Percentiles rank a stretch among this genome's conserved stretches.
Conservation (phyloP, 1,284 basidiomycete genomes). For the Boletus semigastroideus region DNA sequence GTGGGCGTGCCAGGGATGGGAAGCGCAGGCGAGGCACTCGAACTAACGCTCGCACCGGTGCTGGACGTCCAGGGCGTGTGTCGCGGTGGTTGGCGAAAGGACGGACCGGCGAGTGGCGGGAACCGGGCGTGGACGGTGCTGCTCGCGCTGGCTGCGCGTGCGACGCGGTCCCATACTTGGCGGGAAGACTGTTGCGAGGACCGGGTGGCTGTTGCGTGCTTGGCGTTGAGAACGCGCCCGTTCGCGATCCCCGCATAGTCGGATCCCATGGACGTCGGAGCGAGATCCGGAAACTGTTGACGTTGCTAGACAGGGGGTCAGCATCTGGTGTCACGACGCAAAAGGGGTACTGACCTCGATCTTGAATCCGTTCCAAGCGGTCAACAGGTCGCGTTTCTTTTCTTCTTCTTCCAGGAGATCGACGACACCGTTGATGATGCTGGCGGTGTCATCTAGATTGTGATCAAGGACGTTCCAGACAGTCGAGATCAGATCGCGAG, state of each 20-base stretch:
- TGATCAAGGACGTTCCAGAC: conserved; percentile 84
- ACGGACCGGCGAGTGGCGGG: conserved; percentile 41
- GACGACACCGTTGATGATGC: conserved; percentile 76
- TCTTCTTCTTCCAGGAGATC: conserved; percentile 85
- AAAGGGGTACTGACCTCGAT: conserved; percentile 55
- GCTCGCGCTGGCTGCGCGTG: conserved; percentile 69
- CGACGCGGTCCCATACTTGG: conserved; percentile 85
- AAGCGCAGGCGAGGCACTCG: neutral
- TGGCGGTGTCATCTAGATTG: conserved; percentile 74
- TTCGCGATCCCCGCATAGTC: conserved; percentile 79
- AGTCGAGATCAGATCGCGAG: conserved; percentile 84
- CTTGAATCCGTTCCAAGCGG: conserved; percentile 83
- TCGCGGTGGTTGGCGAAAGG: conserved; percentile 39
- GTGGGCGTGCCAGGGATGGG: conserved; percentile 1
- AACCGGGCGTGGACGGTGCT: conserved; percentile 36
- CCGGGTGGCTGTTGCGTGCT: conserved; percentile 66
- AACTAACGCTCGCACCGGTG: conserved; percentile 10
- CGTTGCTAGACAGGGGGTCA: conserved; percentile 57
- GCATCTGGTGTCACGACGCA: neutral
- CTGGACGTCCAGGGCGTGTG: conserved; percentile 58
- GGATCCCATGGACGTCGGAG: conserved; percentile 56
- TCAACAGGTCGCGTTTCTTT: conserved; percentile 74
- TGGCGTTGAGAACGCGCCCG: conserved; percentile 81
- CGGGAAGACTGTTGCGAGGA: conserved; percentile 57
- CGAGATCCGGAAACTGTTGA: conserved; percentile 79